These are phyloP conservation scores for Cytospora leucostoma DNA, from an alignment of 2,329 filamentous ascomycete species.

Conservation along the genomic window DNA sequence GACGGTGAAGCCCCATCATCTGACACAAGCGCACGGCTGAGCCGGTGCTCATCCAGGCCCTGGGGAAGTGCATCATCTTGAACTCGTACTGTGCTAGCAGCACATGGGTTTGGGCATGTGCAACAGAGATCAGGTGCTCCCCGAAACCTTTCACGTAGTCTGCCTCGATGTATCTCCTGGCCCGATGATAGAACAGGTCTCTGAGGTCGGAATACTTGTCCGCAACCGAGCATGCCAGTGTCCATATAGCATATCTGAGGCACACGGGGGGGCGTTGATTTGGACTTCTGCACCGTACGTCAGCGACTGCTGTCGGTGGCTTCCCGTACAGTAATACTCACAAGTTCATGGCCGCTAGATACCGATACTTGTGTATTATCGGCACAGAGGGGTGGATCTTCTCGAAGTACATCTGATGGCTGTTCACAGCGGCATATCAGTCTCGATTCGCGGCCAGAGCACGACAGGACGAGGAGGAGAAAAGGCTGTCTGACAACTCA, in stretches of 20 bases:
- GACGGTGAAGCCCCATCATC: conserved; percentile 89
- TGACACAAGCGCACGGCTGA: conserved; percentile 77
- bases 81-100: conserved; percentile 86
- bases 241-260: conserved; percentile 94
- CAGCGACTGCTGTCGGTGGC: not conserved
- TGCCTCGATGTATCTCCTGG: conserved; percentile 85
- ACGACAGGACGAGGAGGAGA: not conserved
- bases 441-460: not conserved
- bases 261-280: conserved; percentile 83
- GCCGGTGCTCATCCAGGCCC: conserved; percentile 92
- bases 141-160: conserved; percentile 93
- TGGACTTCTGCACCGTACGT: conserved; percentile 58
- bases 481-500: conserved; percentile 62
- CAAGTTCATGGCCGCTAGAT: conserved; percentile 85
- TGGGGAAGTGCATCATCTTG: conserved; percentile 95
- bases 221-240: conserved; percentile 79
- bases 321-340: conserved; percentile 40
- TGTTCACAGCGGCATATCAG: conserved; percentile 37
- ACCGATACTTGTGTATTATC: conserved; percentile 87
- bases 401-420: conserved; percentile 83
- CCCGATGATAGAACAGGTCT: conserved; percentile 85
- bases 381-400: conserved; percentile 85
- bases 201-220: conserved; percentile 81
- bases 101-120: conserved; percentile 82
- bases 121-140: conserved; percentile 82